Base-by-base conservation (phyloP, 331 rosid species). In the Dryas integrifolia region DNA sequence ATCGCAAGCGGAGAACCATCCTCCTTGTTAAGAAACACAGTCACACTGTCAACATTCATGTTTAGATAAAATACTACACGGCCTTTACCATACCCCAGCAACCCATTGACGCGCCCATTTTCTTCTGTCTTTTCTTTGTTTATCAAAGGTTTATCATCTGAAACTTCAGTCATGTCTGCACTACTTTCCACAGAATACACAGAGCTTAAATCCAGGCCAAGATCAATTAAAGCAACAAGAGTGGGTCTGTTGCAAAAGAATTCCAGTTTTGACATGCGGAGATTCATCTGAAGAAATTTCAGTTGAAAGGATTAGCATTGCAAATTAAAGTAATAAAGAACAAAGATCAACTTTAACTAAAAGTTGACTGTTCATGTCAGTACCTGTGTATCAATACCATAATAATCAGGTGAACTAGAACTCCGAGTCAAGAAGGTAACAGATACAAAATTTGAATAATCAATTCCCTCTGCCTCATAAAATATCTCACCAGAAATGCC, bases 201-300 rank as follows among this genome's bases (percentile, higher is more conserved):
- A 30, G 88, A 77, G 74, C 89, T 91, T 75, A 92, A 59, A 72
- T 95, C 98, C 65, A 95, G 80, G 79, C 98, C 93, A 62, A 95
- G 88, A 83, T 82, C 85, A 79, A 95, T 95, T 81, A 95, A 79
- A 41, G 98, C 97, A 69, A 95, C 96, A 81, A 95, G 85, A 68
- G 98, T 95, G 53, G 96, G 98, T 74, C 98, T 89, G 86, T 89
- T 95, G 86, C 96, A 95, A 73, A 84, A 95, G 79, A 95, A 95
- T 73, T 91, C 98, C 80, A 95, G 82, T 78, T 87, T 95, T 76
- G 96, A 95, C 98, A 95, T 91, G 58, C 87, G 87, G 72, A 95
- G 81, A 84, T 91, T 83, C 98, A 95, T 89, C 98, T 95, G 96
- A 80, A 78, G 61, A 61, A 85, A 75, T 10, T 77, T 65, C 58